Conservation (phyloP, 371 early-diverging fungal genomes). For the Mortierella sp. region DNA sequence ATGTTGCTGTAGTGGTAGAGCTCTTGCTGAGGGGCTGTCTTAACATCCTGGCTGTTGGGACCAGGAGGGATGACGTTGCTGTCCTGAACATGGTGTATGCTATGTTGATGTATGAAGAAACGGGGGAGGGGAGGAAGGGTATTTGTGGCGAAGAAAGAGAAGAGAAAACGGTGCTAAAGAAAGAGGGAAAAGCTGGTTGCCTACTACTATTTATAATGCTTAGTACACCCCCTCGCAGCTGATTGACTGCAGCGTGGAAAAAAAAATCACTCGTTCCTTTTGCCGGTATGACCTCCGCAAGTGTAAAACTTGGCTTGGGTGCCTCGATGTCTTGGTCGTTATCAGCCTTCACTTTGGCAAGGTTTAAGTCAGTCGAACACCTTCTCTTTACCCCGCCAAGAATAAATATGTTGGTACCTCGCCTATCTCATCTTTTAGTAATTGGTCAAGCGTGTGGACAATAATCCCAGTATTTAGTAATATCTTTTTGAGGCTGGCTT, state of each 20-base stretch:
- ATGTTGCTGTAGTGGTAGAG: background rate
- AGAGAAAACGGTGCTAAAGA: background rate
- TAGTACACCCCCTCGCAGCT: background rate
- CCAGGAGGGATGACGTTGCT: constrained; percentile 15
- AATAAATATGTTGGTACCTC: constrained; percentile 9
- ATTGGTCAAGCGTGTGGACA: constrained; percentile 11
- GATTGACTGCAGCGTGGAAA: constrained; percentile 4
- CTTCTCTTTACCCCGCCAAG: background rate
- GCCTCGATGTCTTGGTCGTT: too few relatives aligned
- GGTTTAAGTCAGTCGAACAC: background rate
- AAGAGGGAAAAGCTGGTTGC: too few relatives aligned
- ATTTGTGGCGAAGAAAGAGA: background rate
- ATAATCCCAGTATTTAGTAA: constrained; percentile 17
- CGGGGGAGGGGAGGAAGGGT: background rate
- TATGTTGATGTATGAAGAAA: background rate
- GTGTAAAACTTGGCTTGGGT: background rate
- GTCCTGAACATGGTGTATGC: constrained; percentile 16
- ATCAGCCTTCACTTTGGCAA: background rate
- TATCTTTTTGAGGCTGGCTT: background rate
- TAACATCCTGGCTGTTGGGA: constrained; percentile 19
- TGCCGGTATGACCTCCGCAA: background rate
- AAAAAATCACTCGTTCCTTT: background rate
- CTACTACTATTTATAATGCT: background rate
- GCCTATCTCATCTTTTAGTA: constrained; percentile 21
- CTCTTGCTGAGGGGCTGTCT: constrained; percentile 12